Conservation (phyloP, 2,329 filamentous ascomycete species). For the Trichothecium sympodiale region DNA sequence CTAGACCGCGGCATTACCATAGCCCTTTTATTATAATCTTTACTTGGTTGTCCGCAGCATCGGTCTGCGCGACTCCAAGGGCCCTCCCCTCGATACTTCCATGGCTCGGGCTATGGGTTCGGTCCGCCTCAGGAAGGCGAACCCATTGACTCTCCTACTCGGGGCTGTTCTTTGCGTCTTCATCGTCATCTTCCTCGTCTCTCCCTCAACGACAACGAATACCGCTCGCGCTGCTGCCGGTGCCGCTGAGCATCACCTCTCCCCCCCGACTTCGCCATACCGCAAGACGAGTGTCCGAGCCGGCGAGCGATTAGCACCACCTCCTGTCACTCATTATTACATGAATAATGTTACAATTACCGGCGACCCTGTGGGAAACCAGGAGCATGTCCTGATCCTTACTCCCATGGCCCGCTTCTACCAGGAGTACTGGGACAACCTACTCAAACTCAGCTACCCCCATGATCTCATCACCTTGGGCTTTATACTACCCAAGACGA, state of each 20-base stretch:
- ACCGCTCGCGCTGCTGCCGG: constrained; percentile 34
- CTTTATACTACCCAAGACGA: constrained; percentile 91
- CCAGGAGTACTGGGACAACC: constrained; percentile 89
- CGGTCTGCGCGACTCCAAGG: background rate
- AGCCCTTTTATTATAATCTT: too few species aligned
- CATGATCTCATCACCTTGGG: constrained; percentile 91
- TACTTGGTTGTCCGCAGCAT: too few species aligned
- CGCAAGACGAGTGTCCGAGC: constrained; percentile 24
- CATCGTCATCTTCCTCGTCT: constrained; percentile 54
- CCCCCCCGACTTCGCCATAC: constrained; percentile 31
- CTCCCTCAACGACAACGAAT: constrained; percentile 34
- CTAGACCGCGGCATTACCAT: too few species aligned
- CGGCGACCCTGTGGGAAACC: constrained; percentile 60
- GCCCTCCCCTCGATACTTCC: constrained; percentile 10
- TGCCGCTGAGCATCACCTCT: constrained; percentile 30
- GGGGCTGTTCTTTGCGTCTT: constrained; percentile 62
- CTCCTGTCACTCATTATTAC: constrained; percentile 84
- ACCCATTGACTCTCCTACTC: constrained; percentile 63
- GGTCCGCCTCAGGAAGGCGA: constrained; percentile 69
- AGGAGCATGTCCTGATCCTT: constrained; percentile 80
- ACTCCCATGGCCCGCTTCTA: constrained; percentile 93
- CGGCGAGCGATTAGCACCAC: constrained; percentile 36
- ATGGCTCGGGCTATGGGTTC: constrained; percentile 51
- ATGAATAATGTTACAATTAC: constrained; percentile 91
- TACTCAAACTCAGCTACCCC: constrained; percentile 73